phyloP scores from a whole-genome alignment of 225 moss, liverwort and hornwort species.

The Bryum argenteum region DNA sequence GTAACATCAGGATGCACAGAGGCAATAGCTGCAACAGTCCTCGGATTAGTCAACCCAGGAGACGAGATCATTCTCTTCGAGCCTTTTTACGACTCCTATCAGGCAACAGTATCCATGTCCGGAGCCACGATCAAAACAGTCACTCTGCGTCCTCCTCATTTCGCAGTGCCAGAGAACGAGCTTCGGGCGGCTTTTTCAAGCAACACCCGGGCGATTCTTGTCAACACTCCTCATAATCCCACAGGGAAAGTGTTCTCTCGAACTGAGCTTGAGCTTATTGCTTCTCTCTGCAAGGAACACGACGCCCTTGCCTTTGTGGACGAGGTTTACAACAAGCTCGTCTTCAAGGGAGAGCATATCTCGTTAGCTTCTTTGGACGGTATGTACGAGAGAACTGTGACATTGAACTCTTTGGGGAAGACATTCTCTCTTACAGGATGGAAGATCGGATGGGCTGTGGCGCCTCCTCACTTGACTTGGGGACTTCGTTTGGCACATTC shows the following conservation, averaged over 20 bases:
- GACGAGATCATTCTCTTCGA: slow-evolving; percentile 95
- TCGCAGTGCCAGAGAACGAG: slow-evolving; percentile 80
- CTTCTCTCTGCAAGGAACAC: slow-evolving; percentile 80
- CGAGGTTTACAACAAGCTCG: slow-evolving; percentile 97
- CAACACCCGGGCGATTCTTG: slow-evolving; percentile 79
- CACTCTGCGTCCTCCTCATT: slow-evolving; percentile 83
- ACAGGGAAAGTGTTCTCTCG: slow-evolving; percentile 92
- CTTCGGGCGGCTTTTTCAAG: slow-evolving; percentile 81
- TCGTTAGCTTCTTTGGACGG: slow-evolving; percentile 84
- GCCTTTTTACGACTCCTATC: slow-evolving; percentile 94
- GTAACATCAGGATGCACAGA: slow-evolving; percentile 96
- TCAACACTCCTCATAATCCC: slow-evolving; percentile 98
- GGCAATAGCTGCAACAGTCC: slow-evolving; percentile 88
- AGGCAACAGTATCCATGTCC: slow-evolving; percentile 91
- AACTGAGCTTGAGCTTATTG: slow-evolving; percentile 78
- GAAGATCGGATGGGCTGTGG: slow-evolving; percentile 99
- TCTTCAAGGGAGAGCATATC: slow-evolving; percentile 80
- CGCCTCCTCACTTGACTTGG: slow-evolving; percentile 74
- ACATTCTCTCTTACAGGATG: slow-evolving; percentile 96
- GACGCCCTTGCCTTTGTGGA: slow-evolving; percentile 82
- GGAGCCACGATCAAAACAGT: slow-evolving; percentile 81
- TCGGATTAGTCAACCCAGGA: slow-evolving; percentile 87
- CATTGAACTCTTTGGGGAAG: slow-evolving; percentile 95
- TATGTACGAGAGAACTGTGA: slow-evolving; percentile 97
- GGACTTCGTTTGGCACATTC: slow-evolving; percentile 90